Evolutionary conservation across 768 basidiomycete species (phyloP), one percentile per base, ranked within the genome.

Genomic region (Dentipellis sp.): DNA sequence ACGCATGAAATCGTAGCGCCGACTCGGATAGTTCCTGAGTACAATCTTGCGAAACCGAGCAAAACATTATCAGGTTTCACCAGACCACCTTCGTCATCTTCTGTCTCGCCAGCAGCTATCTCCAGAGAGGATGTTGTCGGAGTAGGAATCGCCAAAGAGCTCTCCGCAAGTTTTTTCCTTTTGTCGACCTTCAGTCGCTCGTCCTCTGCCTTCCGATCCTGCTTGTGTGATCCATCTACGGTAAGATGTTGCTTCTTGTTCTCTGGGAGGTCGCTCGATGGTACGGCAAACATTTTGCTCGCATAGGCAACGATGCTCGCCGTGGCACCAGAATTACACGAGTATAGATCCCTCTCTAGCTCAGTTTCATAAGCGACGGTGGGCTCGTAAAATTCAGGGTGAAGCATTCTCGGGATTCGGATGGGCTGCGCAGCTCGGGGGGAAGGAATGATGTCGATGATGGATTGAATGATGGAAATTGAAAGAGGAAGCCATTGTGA

Each of bases 211-310:
- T 81, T 84, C 59, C 75, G 75, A 1, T 84, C 87, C 57, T 78
- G 76, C 10, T 73, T 71, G 17, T 89, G 78, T 81, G 94, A 83
- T 64, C 95, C 89, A 37, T 94, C 92, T 0, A 89, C 87, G 0
- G 87, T 91, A 49, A 91, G 63, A 16, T 79, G 74, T 62, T 76
- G 84, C 65, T 82, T 82, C 71, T 90, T 91, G 69, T 88, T 85
- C 66, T 94, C 89, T 0, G 95, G 95, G 21, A 99, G 73, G 50
- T 94, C 88, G 55, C 80, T 80, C 19, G 69, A 72, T n/a, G 83
- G 72, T 0, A 97, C 86, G 1, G 94, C 93, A 65, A 98, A 97
- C 95, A 98, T 99, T 70, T 98, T 99, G 78, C 91, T 95, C 49
- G 97, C 88, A 69, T 94, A 97, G 6, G 86, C 95, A 14, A 85